These are phyloP conservation scores for Tinospora cordifolia DNA, from an alignment of 164 flowering plant genomes.

Conservation along the genomic window DNA sequence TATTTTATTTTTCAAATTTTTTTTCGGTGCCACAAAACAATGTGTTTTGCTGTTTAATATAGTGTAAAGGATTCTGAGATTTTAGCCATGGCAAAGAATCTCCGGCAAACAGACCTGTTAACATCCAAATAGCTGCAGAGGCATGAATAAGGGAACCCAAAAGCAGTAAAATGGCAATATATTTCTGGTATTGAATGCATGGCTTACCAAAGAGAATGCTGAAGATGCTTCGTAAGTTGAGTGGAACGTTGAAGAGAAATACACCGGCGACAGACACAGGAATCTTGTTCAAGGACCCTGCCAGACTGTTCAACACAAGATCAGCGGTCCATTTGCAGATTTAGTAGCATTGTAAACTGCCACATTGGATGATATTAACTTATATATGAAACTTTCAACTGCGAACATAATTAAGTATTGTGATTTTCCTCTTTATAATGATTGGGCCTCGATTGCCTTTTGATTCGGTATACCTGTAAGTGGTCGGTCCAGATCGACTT, in stretches of 20 bases:
- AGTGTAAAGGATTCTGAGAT: slow-evolving; percentile 24
- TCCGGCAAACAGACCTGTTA: slow-evolving; percentile 71
- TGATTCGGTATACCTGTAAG: slow-evolving; percentile 68
- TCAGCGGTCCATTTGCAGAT: not conserved
- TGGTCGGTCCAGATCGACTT: slow-evolving; percentile 72
- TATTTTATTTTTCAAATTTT: no score
- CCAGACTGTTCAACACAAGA: slow-evolving; percentile 36
- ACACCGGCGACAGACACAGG: slow-evolving; percentile 67
- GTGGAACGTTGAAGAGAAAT: slow-evolving; percentile 58
- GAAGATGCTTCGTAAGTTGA: slow-evolving; percentile 47
- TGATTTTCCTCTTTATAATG: no score
- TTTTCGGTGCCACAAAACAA: no score
- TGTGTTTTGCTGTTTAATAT: no score
- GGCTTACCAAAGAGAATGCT: slow-evolving; percentile 72
- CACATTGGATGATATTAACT: no score
- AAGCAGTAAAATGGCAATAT: not conserved
- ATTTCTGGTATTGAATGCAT: not conserved
- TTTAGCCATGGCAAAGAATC: slow-evolving; percentile 66
- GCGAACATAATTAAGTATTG: no score
- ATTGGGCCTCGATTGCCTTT: not conserved
- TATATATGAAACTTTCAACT: no score
- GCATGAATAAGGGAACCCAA: not conserved
- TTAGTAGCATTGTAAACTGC: no score
- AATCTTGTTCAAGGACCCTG: slow-evolving; percentile 84
- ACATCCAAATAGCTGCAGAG: not conserved